Evolutionary conservation across 2,329 filamentous ascomycete genomes (phyloP), one percentile per base, ranked within the genome.

Genomic region (Trichoderma guizhouense): DNA sequence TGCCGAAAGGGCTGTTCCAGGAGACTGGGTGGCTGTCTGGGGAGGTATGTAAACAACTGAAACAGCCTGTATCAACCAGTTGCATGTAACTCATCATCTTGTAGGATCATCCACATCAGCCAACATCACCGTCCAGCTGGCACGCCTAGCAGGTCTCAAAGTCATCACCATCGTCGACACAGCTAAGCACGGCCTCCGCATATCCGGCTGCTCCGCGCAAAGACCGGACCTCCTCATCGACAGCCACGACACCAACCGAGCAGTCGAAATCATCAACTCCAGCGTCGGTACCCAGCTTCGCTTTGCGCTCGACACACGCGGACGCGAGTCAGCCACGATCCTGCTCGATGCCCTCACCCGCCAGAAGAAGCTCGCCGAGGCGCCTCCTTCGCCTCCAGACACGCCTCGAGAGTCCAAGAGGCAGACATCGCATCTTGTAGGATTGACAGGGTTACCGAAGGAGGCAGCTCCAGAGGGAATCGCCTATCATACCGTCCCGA

Each of bases 21-120:
- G 90, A 0, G 92, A 94, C 72, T 94, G 91, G 88, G 81, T 94
- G 51, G 89, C 88, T 1, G 88, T 94, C 61, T 94, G 92, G 92
- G 92, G 92, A 71, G 92, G 89, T 84, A 75, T 77, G 83, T 75
- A 11, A 28, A 39, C 7, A 1, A 14, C 8, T 7, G 11, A 3
- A 53, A 24, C 1, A 12, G 21, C 7, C 1, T 24, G 1, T 5
- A 1, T 21, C 9, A 3, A 0, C 8, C 39, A 43, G 15, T 18
- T 12, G 11, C 7, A 14, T 21, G n/a, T 60, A 15, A 36, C 15
- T 51, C n/a, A 21, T 12, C 9, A 21, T 8, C 12, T 6, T 43
- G 0, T 5, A 88, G 86, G 85, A 2, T 93, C 91, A 1, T 92
- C 91, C 0, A 93, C 90, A 0, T 92, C 90, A 1, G 92, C 91